Evolutionary conservation across 139 green algal genomes (phyloP), one percentile per base, ranked within the genome.

Genomic region (Parachlorella kessleri): DNA sequence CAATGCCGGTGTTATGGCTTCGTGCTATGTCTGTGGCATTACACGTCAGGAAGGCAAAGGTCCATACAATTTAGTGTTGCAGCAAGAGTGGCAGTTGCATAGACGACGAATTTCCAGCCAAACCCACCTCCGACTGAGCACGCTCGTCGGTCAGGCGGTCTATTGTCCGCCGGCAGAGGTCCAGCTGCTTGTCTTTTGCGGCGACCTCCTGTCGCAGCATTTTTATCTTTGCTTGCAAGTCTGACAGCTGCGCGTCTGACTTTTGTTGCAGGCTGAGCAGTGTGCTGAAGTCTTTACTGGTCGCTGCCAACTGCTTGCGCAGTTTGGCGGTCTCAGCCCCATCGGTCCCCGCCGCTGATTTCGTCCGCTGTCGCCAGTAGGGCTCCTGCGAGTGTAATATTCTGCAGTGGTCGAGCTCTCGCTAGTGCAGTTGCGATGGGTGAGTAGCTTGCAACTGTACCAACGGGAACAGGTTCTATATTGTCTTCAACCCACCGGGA

Each of bases 151-250:
- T 81, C 32, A 90, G 71, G 9, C 85, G 76, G 36, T 90, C 85
- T 40, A 90, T 74, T 2, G 85, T 85, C 39, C 80, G 70, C 35
- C 80, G 73, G 8, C 84, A 85, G 39, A 90, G 67, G 35, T 91
- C 79, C 30, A 90, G 74, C 65, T 81, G 67, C 35, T 87, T 85
- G 5, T 89, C 80, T 42, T 76, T 80, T 28, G 32, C 55, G 32
- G 48, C 67, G 14, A 65, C 32, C 35, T 88, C 76, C 26, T 68
- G 18, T 0, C 83, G 70, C 33, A 89, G 54, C 42, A 40, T 28
- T 2, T 26, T 63, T 5, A 39, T 36, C 35, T 83, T 78, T 3
- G 32, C 39, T 18, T 64, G 64, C 33, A 78, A 37, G 41, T 78
- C 81, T 9, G 26, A 18, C 14, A 64, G 35, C 14, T 32, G 32